phyloP scores from a whole-genome alignment of 345 rosid species.

The Firmiana major region DNA sequence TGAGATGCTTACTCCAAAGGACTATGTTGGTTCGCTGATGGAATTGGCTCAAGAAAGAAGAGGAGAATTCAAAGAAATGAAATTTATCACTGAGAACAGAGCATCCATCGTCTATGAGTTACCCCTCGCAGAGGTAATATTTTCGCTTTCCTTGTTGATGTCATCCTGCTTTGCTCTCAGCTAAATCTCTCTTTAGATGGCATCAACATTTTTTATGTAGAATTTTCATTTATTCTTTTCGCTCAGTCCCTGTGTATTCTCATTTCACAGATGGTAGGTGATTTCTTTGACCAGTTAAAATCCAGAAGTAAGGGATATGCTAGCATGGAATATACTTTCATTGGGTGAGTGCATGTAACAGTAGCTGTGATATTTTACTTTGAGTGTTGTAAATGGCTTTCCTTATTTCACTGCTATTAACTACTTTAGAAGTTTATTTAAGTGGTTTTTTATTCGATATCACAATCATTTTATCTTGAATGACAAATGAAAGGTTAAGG shows the following conservation, averaged over 20 bases:
- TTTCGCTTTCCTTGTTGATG: background rate
- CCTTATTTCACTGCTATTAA: background rate
- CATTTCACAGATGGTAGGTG: slow-evolving; percentile 87
- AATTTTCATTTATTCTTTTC: slow-evolving; percentile 5
- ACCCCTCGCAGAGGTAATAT: slow-evolving; percentile 86
- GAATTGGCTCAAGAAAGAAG: slow-evolving; percentile 97
- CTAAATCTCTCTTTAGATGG: background rate
- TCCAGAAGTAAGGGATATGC: slow-evolving; percentile 98
- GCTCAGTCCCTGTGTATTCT: slow-evolving; percentile 17
- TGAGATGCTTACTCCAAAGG: slow-evolving; percentile 97
- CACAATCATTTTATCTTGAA: background rate
- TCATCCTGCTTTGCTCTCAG: background rate
- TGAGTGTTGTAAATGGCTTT: background rate
- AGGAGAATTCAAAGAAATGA: slow-evolving; percentile 94
- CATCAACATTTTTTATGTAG: background rate
- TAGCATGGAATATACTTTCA: slow-evolving; percentile 92
- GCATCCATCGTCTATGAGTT: slow-evolving; percentile 81
- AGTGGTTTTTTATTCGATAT: background rate
- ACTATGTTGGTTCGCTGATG: slow-evolving; percentile 89
- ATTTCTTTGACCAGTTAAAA: slow-evolving; percentile 94
- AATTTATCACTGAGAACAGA: slow-evolving; percentile 80
- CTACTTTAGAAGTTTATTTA: background rate
- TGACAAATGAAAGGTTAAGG: background rate
- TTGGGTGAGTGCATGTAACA: slow-evolving; percentile 51
- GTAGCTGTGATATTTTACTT: background rate